Conservation (phyloP, 306 rosid species). For the Acmispon strigosus region DNA sequence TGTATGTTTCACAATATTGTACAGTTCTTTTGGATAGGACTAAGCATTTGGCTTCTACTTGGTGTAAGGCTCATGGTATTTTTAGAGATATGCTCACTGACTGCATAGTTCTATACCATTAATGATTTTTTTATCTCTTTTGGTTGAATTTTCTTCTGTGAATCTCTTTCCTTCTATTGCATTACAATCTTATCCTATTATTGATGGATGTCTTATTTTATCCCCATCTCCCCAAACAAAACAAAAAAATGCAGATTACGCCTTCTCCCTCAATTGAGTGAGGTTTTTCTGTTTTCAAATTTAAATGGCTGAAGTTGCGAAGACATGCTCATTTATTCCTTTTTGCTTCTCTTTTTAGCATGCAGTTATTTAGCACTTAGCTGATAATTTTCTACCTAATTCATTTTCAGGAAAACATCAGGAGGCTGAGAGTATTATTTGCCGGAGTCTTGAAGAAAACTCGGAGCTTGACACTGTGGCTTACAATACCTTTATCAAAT, state of each 20-base stretch:
- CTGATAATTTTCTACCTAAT: neutral
- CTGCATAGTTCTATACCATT: neutral
- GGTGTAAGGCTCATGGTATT: neutral
- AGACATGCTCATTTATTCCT: neutral
- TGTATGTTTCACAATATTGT: neutral
- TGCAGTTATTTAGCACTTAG: conserved; percentile 9
- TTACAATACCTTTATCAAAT: conserved; percentile 84
- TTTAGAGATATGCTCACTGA: neutral
- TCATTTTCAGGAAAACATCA: conserved; percentile 58
- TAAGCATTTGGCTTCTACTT: neutral
- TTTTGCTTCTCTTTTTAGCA: neutral
- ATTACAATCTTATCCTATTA: neutral
- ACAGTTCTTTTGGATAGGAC: neutral
- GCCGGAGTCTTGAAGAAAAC: conserved; percentile 44
- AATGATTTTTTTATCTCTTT: neutral
- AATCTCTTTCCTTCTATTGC: neutral
- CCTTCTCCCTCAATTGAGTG: neutral
- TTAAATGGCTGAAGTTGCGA: neutral
- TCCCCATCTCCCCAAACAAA: neutral
- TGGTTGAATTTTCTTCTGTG: neutral
- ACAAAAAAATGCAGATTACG: too few relatives aligned
- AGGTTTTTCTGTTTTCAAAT: neutral
- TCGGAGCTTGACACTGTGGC: conserved; percentile 89
- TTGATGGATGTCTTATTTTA: neutral
- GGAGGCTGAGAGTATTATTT: conserved; percentile 57